Percentiles rank a stretch among this genome's conserved stretches.
phyloP scores from a whole-genome alignment of 805 yeast genomes.

The Nakazawaea ambrosiae region DNA sequence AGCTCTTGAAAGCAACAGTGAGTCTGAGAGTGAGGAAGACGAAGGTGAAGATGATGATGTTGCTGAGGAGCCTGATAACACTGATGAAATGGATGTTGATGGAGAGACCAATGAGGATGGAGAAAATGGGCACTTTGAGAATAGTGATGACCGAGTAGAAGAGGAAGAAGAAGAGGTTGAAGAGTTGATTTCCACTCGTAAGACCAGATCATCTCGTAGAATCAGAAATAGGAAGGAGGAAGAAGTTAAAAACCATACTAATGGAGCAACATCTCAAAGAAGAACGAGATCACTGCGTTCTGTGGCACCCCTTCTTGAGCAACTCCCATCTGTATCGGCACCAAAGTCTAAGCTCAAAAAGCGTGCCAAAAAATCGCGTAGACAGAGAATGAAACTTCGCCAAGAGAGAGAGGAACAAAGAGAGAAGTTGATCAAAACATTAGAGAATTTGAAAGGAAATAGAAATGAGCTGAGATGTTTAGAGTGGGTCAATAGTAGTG shows the following conservation, averaged over 20 bases:
- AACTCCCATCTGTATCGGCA: not conserved
- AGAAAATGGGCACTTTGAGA: not conserved
- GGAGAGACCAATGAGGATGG: slow-evolving; percentile 24
- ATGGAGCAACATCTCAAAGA: slow-evolving; percentile 1
- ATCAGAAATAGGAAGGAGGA: slow-evolving; percentile 5
- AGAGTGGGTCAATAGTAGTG: slow-evolving; percentile 59
- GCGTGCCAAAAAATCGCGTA: slow-evolving; percentile 24
- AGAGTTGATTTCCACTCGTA: slow-evolving; percentile 1
- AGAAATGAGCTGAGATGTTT: slow-evolving; percentile 39
- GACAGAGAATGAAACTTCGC: slow-evolving; percentile 24
- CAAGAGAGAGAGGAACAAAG: slow-evolving; percentile 21
- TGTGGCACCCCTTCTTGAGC: not conserved
- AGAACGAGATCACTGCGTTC: slow-evolving; percentile 4
- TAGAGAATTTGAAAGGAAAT: slow-evolving; percentile 28
- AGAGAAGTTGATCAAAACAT: slow-evolving; percentile 19
- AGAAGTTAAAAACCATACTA: not conserved
- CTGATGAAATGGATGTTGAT: slow-evolving; percentile 25
- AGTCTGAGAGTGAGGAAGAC: slow-evolving; percentile 4
- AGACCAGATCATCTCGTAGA: slow-evolving; percentile 14
- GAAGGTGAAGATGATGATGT: slow-evolving; percentile 5
- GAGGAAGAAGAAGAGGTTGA: not conserved
- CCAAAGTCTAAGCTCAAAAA: slow-evolving; percentile 15
- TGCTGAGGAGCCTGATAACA: slow-evolving; percentile 7
- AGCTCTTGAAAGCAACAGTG: slow-evolving; percentile 18
- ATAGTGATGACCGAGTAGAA: not conserved